Evolutionary conservation across 2,329 filamentous ascomycete genomes (phyloP).

Genomic region (Coniosporium tulheliwenetii): DNA sequence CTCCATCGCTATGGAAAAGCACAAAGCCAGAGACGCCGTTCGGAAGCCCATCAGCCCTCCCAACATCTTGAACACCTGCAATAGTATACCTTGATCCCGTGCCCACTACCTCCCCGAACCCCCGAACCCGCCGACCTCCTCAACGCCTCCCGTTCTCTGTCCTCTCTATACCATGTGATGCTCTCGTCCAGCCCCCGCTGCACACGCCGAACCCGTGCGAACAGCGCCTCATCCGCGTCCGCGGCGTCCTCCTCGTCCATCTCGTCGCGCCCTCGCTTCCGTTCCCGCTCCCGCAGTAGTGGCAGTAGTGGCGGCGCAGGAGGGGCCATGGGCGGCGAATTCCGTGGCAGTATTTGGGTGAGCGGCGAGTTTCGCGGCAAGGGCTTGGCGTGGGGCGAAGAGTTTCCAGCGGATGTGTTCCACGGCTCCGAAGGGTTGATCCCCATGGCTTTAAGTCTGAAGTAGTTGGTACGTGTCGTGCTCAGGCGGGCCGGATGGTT

Average conservation of each 20-base stretch:
- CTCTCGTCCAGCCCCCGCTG: slow-evolving; percentile 1
- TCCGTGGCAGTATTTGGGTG: no score
- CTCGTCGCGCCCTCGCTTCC: slow-evolving; percentile 6
- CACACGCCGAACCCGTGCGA: slow-evolving; percentile 15
- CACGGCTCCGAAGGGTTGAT: slow-evolving; percentile 20
- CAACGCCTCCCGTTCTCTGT: slow-evolving; percentile 4
- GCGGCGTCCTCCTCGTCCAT: slow-evolving; percentile 3
- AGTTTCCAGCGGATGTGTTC: slow-evolving; percentile 11
- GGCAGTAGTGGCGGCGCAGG: not conserved
- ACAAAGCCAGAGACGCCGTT: no score
- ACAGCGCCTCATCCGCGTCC: slow-evolving; percentile 16
- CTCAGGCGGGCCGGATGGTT: slow-evolving; percentile 17
- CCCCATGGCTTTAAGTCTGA: slow-evolving; percentile 32
- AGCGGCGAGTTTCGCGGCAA: no score
- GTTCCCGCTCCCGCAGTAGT: slow-evolving; percentile 3
- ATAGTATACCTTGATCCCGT: no score
- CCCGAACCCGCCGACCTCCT: no score
- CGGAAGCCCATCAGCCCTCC: no score
- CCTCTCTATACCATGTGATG: slow-evolving; percentile 6
- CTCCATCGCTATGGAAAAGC: no score
- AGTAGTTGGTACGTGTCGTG: slow-evolving; percentile 34
- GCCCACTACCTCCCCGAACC: no score
- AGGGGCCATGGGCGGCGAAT: no score
- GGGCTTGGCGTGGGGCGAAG: no score
- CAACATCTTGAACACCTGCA: no score